Base-by-base conservation (phyloP, 2,329 filamentous ascomycete species). In the Fusarium subtropicale region DNA sequence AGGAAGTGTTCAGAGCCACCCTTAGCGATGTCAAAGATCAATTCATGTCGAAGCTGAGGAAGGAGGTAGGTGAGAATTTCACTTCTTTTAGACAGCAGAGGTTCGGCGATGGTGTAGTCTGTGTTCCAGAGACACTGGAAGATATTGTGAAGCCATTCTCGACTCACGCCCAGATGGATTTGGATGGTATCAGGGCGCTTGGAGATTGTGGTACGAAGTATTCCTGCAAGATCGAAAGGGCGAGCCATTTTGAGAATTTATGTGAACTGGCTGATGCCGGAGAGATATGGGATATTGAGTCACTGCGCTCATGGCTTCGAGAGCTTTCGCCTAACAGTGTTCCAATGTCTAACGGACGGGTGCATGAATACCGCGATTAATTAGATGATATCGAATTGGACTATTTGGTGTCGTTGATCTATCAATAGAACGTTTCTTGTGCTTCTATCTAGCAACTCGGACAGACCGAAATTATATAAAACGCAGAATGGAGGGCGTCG, bases 211-310 rank as follows among this genome's bases (percentile, higher is more conserved):
- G 20, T 7, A 13, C 31, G 0, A 9, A 24, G 1, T 53, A 41
- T 6, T 34, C 44, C 0, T 53, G 59, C 2, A 60, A 60, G 18
- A 45, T 61, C 3, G 45, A 60, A 7, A 44, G 39, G 2, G 44
- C 15, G 1, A 53, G 39, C 4, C 56, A 60, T 20, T 60, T 60
- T 1, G 38, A 13, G n/a, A 60, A 61, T 11, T 11, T 61, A 3
- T 44, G 33, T 13, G 59, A 61, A 1, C 9, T 61, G 12, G 59
- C 59, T 39, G 59, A 61, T 20, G 18, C 20, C 4, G 59, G 46
- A 22, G 56, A 60, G 20, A 39, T 62, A 11, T 62, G 59, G 56
- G 59, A 62, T 7, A 46, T 62, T 15, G 59, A 60, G 9, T 62
- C 59, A 5, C 31, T 62, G 0, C 56, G 59, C 12, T 44, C 38